phyloP scores from a whole-genome alignment of 768 basidiomycete genomes.

The Russula emetica region DNA sequence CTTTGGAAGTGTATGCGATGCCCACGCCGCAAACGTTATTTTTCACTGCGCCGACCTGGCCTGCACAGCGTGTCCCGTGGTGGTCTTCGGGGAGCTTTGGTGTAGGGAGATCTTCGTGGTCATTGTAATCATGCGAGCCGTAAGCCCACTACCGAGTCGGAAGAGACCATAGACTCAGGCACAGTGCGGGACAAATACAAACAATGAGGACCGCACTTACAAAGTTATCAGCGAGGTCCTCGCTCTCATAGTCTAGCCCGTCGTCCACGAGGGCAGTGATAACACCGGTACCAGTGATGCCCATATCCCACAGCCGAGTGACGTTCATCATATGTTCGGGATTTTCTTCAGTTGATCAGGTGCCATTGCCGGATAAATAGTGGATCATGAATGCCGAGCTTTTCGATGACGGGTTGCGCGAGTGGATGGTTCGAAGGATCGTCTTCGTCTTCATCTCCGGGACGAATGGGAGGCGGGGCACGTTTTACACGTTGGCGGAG shows the following conservation, averaged over 20 bases:
- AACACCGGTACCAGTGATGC: slow-evolving; percentile 81
- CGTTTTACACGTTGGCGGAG: slow-evolving; percentile 70
- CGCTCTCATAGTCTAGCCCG: slow-evolving; percentile 84
- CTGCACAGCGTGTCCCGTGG: slow-evolving; percentile 97
- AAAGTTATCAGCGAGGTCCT: slow-evolving; percentile 87
- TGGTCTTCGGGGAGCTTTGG: slow-evolving; percentile 88
- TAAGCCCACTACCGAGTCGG: slow-evolving; percentile 57
- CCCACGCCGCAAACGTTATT: slow-evolving; percentile 95
- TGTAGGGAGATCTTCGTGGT: slow-evolving; percentile 80
- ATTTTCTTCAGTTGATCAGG: slow-evolving; percentile 78
- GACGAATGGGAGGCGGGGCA: slow-evolving; percentile 57
- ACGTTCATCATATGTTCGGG: slow-evolving; percentile 89
- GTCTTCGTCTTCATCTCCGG: slow-evolving; percentile 24
- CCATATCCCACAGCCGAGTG: slow-evolving; percentile 87
- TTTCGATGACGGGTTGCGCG: slow-evolving; percentile 48
- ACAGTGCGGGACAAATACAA: background rate
- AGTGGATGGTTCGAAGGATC: slow-evolving; percentile 34
- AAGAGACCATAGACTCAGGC: background rate
- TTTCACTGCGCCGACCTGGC: slow-evolving; percentile 89
- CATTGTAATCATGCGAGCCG: slow-evolving; percentile 95
- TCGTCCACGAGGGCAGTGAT: slow-evolving; percentile 91
- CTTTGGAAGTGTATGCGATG: slow-evolving; percentile 85
- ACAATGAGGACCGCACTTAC: slow-evolving; percentile 46
- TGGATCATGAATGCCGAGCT: slow-evolving; percentile 74
- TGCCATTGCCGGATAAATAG: slow-evolving; percentile 90